Percentiles rank a stretch among this genome's conserved stretches.
Evolutionary conservation across 306 rosid genomes (phyloP).

Genomic region (Quercus agrifolia): DNA sequence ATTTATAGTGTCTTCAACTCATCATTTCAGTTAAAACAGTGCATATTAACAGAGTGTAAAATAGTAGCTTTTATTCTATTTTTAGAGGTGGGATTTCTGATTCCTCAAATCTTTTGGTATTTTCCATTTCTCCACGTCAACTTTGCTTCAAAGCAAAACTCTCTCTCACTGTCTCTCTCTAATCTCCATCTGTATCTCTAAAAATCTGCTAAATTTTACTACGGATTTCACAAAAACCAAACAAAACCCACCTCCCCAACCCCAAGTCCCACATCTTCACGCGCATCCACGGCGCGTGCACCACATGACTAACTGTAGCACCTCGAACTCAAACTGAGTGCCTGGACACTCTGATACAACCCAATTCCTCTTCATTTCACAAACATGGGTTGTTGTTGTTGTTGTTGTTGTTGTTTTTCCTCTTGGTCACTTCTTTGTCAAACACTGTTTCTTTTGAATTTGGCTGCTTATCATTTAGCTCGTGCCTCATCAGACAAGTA

Average conservation of each 20-base stretch:
- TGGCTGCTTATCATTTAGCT: neutral
- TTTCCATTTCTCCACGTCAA: neutral
- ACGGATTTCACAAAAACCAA: conserved; percentile 1
- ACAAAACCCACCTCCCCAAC: neutral
- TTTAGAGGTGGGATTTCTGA: no score
- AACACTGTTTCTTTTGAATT: conserved; percentile 6
- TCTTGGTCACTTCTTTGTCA: conserved; percentile 1
- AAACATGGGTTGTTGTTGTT: conserved; percentile 13
- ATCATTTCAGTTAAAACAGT: no score
- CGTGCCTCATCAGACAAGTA: conserved; percentile 24
- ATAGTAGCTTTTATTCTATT: no score
- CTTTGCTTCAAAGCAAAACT: conserved; percentile 3
- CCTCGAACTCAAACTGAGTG: neutral
- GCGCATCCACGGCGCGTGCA: neutral
- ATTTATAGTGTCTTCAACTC: no score
- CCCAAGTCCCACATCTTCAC: neutral
- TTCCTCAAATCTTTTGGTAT: no score
- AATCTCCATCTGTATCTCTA: no score
- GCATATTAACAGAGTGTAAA: no score
- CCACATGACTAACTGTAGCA: neutral
- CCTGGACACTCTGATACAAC: neutral
- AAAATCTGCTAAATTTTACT: neutral
- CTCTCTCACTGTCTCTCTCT: neutral
- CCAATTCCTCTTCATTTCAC: neutral
- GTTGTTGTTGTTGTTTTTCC: neutral